These are phyloP conservation scores for Aureobasidium sp. DNA, from an alignment of 2,329 filamentous ascomycete species.

Conservation along the genomic window DNA sequence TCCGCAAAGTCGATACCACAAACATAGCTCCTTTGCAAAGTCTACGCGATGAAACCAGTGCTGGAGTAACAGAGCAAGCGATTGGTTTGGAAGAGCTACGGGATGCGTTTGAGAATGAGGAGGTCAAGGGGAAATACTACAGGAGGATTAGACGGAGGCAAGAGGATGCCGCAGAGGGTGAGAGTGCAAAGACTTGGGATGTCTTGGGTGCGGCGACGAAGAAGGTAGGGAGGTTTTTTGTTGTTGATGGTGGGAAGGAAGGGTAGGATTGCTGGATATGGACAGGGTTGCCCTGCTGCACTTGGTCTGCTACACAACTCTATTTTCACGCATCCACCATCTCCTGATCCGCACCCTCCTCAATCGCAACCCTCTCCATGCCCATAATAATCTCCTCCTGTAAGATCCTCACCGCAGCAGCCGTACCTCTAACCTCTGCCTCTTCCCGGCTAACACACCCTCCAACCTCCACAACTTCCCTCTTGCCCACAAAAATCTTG, in stretches of 20 bases:
- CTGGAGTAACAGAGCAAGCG: constrained; percentile 49
- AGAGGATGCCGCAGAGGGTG: constrained; percentile 31
- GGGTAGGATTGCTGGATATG: not conserved
- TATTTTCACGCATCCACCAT: not conserved
- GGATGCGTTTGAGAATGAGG: constrained; percentile 54
- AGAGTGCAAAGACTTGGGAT: constrained; percentile 60
- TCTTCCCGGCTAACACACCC: constrained; percentile 30
- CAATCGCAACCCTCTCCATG: not conserved
- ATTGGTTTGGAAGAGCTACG: constrained; percentile 53
- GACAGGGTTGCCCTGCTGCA: not conserved
- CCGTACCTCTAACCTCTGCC: constrained; percentile 34
- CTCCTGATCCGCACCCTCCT: not conserved
- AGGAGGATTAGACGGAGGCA: constrained; percentile 44
- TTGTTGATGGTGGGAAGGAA: constrained; percentile 58
- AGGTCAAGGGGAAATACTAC: constrained; percentile 48
- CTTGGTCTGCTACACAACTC: too few relatives aligned
- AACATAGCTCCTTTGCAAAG: constrained; percentile 67
- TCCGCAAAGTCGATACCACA: constrained; percentile 70
- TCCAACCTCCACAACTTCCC: constrained; percentile 28
- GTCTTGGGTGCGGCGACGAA: constrained; percentile 59
- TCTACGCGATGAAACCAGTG: constrained; percentile 70
- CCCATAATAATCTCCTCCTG: not conserved
- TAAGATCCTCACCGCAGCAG: constrained; percentile 9
- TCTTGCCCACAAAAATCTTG: constrained; percentile 30
- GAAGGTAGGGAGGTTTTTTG: constrained; percentile 66